These are phyloP conservation scores for Fusarium sambucinum DNA, from an alignment of 2,329 filamentous ascomycete genomes.

Conservation along the genomic window DNA sequence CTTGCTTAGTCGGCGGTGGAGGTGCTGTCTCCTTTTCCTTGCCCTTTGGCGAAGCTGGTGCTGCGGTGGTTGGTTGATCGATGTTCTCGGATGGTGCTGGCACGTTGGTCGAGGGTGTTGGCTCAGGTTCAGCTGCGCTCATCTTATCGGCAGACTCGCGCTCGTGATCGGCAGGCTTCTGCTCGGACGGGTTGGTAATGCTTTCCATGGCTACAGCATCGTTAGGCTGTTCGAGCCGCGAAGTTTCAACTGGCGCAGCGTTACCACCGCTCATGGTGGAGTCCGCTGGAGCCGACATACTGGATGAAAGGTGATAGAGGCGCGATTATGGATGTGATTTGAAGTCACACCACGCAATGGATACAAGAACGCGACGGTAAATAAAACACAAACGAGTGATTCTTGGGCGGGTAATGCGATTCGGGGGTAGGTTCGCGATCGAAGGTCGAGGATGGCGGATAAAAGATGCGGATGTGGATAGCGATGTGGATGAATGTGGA, in stretches of 20 bases:
- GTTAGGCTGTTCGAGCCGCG: constrained; percentile 51
- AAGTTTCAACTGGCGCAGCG: constrained; percentile 45
- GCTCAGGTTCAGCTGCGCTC: constrained; percentile 33
- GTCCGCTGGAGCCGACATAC: constrained; percentile 52
- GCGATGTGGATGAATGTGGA: constrained; percentile 35
- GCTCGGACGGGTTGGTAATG: constrained; percentile 47
- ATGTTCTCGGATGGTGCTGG: constrained; percentile 37
- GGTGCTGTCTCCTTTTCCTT: constrained; percentile 52
- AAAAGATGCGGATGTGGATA: constrained; percentile 36
- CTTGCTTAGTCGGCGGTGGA: constrained; percentile 50
- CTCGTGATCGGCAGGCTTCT: constrained; percentile 29
- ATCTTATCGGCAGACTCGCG: constrained; percentile 37
- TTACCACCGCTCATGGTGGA: constrained; percentile 52
- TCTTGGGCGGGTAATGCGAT: constrained; percentile 35
- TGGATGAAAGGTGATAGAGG: constrained; percentile 33
- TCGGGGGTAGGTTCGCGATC: constrained; percentile 18
- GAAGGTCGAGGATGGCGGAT: constrained; percentile 23
- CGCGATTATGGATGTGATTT: constrained; percentile 41
- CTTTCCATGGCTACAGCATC: constrained; percentile 56
- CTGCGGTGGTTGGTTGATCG: constrained; percentile 36
- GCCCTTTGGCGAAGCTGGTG: constrained; percentile 49
- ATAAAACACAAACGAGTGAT: constrained; percentile 32
- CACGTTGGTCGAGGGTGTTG: constrained; percentile 31
- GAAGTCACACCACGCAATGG: constrained; percentile 46
- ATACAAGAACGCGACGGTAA: constrained; percentile 22